Evolutionary conservation across 1,139 yeast species (phyloP).

Genomic region (Zygotorulaspora mrakii): DNA sequence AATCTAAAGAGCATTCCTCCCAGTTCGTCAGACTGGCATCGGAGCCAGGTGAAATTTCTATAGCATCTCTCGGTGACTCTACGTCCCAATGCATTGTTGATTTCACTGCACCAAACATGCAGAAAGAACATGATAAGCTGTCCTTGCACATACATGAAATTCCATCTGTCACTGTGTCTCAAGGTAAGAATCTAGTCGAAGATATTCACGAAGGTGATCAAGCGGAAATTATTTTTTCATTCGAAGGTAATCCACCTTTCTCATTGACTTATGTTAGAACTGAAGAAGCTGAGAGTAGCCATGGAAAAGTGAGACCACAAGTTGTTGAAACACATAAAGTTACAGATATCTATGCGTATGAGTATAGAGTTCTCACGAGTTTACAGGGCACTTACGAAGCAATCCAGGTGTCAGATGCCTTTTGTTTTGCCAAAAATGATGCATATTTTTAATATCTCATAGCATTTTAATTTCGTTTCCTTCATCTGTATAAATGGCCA

Average conservation of each 20-base stretch:
- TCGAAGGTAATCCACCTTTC: slow-evolving; percentile 71
- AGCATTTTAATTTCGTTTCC: neutral
- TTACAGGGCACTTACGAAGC: slow-evolving; percentile 95
- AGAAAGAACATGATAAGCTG: slow-evolving; percentile 42
- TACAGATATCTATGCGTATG: slow-evolving; percentile 62
- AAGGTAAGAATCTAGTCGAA: slow-evolving; percentile 68
- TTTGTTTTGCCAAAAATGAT: slow-evolving; percentile 52
- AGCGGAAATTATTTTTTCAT: slow-evolving; percentile 64
- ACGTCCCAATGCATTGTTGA: slow-evolving; percentile 70
- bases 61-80: slow-evolving; percentile 71
- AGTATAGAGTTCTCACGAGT: slow-evolving; percentile 69
- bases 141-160: slow-evolving; percentile 64
- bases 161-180: slow-evolving; percentile 87
- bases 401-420: slow-evolving; percentile 75
- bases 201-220: slow-evolving; percentile 91
- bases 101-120: slow-evolving; percentile 43
- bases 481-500: neutral
- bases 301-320: slow-evolving; percentile 40
- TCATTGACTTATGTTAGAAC: slow-evolving; percentile 53
- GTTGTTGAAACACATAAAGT: slow-evolving; percentile 77
- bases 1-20: slow-evolving; percentile 53
- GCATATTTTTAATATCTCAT: slow-evolving; percentile 30
- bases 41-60: slow-evolving; percentile 66
- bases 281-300: slow-evolving; percentile 40
- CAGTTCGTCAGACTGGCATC: slow-evolving; percentile 73